Evolutionary conservation across 176 grass and related monocot species (phyloP), one percentile per base, ranked within the genome.

Genomic region (Pontederia paniculata): DNA sequence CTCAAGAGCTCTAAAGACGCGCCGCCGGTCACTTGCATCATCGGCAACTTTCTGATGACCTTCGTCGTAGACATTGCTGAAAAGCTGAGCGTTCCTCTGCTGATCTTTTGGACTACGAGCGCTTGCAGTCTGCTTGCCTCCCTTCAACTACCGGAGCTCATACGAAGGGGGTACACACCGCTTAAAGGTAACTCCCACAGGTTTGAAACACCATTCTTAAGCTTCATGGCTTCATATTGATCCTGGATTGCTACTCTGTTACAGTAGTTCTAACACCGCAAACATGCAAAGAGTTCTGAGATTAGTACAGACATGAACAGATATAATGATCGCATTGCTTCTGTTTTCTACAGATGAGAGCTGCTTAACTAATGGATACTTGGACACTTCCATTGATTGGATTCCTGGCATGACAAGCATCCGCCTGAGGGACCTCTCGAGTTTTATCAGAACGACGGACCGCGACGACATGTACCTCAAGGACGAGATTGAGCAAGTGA

Each of bases 381-480:
- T 66, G 10, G 63, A 66, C 8, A 66, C 49, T 0, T 0, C n/a
- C 14, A 43, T 66, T 10, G 48, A 66, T 37, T 52, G 48, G 25
- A 44, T 66, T 12, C 63, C 63, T 0, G 49, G 63, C 10, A 52
- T 66, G 63, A 52, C 51, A 21, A 49, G 42, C 18, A 43, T 66
- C 7, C 49, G 63, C 12, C 63, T 66, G 14, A 42, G 48, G 42
- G 63, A 66, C 48, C n/a, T 66, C 10, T 42, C 63, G 10, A 53
- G 63, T 17, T 66, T 66, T 28, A 42, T 66, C 49, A 66, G 63
- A 43, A 66, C 63, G 7, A 53, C 48, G 4, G n/a, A 66, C 9
- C 10, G 9, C 23, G 49, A 66, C 17, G 63, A 66, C 22, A 17
- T 44, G n/a, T 19, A 28, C 48, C 48, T 66, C 49, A 53, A 53